Conservation (phyloP, 164 flowering plant genomes). For the Buxus sempervirens region DNA sequence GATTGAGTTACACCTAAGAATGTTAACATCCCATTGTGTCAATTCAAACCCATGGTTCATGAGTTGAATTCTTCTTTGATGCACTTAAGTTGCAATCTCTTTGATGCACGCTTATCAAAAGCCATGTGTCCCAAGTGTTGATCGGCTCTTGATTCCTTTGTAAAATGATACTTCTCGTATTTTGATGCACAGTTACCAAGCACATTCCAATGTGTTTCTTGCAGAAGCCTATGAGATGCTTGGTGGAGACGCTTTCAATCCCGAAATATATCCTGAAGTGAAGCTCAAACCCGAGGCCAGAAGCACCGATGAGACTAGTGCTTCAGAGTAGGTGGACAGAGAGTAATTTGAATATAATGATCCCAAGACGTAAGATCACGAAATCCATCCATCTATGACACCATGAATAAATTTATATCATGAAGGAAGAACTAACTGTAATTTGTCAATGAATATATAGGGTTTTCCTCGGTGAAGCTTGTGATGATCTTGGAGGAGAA, state of each 20-base stretch:
- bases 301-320: conserved; percentile 8
- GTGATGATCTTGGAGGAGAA: conserved; percentile 82
- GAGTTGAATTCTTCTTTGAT: too few relatives aligned
- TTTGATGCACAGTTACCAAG: too few relatives aligned
- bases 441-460: conserved; percentile 28
- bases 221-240: conserved; percentile 80
- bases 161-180: too few relatives aligned
- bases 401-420: too few relatives aligned
- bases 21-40: too few relatives aligned
- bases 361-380: conserved; percentile 51
- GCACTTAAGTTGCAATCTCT: too few relatives aligned
- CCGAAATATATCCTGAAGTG: conserved; percentile 58
- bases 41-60: too few relatives aligned
- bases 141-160: too few relatives aligned
- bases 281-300: conserved; percentile 35
- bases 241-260: conserved; percentile 69
- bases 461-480: conserved; percentile 70
- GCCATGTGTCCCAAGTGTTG: too few relatives aligned
- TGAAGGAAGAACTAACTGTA: neutral
- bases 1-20: too few relatives aligned
- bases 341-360: conserved; percentile 60
- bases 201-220: conserved; percentile 58
- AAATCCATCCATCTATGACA: too few relatives aligned
- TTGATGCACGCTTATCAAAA: too few relatives aligned
- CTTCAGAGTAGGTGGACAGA: conserved; percentile 50